Percentiles rank a stretch among this genome's conserved stretches.
phyloP scores from a whole-genome alignment of 257 asterid genomes.

The Nicotiana knightiana region DNA sequence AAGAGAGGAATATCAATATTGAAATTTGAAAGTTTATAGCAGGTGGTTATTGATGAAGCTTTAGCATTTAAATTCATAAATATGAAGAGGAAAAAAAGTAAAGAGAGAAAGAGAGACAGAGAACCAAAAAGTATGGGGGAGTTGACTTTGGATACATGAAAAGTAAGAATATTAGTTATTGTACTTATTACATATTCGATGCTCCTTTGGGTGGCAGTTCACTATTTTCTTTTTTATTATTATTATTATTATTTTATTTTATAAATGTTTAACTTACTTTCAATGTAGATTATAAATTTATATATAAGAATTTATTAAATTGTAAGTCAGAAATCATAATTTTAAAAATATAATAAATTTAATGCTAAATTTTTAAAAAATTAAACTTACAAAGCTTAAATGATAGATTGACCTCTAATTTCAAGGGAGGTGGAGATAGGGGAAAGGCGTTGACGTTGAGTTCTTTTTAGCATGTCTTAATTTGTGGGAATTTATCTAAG shows the following conservation, averaged over 20 bases:
- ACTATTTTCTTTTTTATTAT: neutral
- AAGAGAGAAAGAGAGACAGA: neutral
- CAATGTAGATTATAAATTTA: no score
- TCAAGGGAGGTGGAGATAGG: no score
- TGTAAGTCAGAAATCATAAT: fast-evolving
- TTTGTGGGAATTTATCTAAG: neutral
- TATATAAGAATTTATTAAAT: no score
- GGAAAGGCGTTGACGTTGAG: neutral
- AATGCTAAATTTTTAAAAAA: no score
- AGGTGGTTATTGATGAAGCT: neutral
- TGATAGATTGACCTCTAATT: no score
- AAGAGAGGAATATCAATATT: neutral
- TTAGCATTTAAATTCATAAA: neutral
- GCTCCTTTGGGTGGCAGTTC: neutral
- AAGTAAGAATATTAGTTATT: neutral
- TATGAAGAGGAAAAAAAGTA: neutral
- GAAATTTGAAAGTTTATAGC: neutral
- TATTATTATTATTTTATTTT: neutral
- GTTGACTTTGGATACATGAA: neutral
- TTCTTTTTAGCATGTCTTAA: neutral
- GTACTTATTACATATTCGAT: neutral
- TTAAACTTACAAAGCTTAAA: no score
- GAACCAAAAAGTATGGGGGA: neutral
- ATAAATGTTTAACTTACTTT: neutral
- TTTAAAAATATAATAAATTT: no score